Evolutionary conservation across 2,329 filamentous ascomycete species (phyloP), one percentile per base, ranked within the genome.

Genomic region (Phaeosphaeria sp.): DNA sequence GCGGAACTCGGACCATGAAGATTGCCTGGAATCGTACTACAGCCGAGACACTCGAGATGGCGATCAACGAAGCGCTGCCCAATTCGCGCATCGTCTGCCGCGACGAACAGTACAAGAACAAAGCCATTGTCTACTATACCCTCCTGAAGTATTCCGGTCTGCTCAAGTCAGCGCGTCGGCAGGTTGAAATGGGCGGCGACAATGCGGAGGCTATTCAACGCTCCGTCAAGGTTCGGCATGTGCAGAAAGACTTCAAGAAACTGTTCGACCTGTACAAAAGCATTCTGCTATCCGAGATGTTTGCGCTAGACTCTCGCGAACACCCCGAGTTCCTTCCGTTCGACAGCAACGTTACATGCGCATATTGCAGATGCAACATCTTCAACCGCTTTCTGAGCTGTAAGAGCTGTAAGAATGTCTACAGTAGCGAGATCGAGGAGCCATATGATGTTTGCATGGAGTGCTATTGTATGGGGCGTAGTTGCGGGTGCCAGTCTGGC

Each of bases 21-120:
- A 93, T 96, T 7, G 95, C 95, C 0, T 99, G 95, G 95, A 99
- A 99, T 75, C 87, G 95, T 24, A 97, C 92, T 0, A 97, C 93
- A 0, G 90, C 91, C 2, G 93, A 98, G 71, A 98, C 95, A 0
- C 83, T 99, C 3, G 90, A 94, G 63, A 82, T 96, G 75, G 95
- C 94, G 0, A 77, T 98, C 20, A 85, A 88, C 57, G 95, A 98
- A 79, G 93, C 94, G 0, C 83, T 99, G 2, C 93, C 93, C 0
- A 92, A 93, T 67, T 92, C 93, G 9, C 87, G 93, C 13, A 86
- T 97, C 66, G 94, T 98, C 2, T 98, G 95, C 73, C 90, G 95
- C 39, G 95, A 99, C 66, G 95, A 99, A 75, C 94, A 98, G 76
- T 99, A 99, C 82, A 98, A 98, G 76, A 97, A 96, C 80, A 98